Percentiles rank a stretch among this genome's conserved stretches.
Conservation (phyloP, 805 yeast species). For the Yamadazyma kitorensis region DNA sequence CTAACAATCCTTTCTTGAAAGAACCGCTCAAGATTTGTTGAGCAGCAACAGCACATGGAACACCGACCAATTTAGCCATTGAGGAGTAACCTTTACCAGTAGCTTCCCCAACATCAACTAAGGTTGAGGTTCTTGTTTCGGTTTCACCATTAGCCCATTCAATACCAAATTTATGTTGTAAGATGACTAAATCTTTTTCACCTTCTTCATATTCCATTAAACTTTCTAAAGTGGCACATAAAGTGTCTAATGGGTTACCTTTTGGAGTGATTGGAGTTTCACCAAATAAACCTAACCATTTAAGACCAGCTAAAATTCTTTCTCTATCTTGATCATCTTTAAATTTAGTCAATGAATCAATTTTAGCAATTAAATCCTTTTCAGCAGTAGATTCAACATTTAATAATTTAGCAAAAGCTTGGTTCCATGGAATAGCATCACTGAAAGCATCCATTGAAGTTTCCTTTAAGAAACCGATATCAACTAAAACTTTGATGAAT, state of each 20-base stretch:
- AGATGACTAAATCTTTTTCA: constrained; percentile 91
- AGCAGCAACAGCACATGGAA: constrained; percentile 96
- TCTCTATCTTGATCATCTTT: constrained; percentile 77
- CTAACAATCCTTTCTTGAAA: constrained; percentile 74
- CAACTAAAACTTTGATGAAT: constrained; percentile 92
- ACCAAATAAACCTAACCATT: constrained; percentile 92
- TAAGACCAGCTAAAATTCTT: constrained; percentile 83
- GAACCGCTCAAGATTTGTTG: constrained; percentile 83
- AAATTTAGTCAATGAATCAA: constrained; percentile 76
- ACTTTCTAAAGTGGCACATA: constrained; percentile 94
- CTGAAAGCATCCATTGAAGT: constrained; percentile 59
- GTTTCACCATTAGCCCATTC: constrained; percentile 91
- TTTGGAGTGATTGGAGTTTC: constrained; percentile 75
- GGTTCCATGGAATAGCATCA: constrained; percentile 73
- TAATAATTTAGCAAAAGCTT: constrained; percentile 72
- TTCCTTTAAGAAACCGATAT: constrained; percentile 87
- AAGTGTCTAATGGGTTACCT: constrained; percentile 91
- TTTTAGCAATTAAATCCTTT: constrained; percentile 71
- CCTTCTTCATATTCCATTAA: constrained; percentile 94
- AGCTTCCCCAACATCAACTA: constrained; percentile 89
- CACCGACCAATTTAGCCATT: constrained; percentile 98
- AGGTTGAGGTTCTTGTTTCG: constrained; percentile 92
- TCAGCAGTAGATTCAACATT: constrained; percentile 71
- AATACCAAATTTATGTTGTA: constrained; percentile 97
- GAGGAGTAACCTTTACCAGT: constrained; percentile 74